Base-by-base conservation (phyloP, 2,329 filamentous ascomycete genomes). In the Fusarium penzigii region DNA sequence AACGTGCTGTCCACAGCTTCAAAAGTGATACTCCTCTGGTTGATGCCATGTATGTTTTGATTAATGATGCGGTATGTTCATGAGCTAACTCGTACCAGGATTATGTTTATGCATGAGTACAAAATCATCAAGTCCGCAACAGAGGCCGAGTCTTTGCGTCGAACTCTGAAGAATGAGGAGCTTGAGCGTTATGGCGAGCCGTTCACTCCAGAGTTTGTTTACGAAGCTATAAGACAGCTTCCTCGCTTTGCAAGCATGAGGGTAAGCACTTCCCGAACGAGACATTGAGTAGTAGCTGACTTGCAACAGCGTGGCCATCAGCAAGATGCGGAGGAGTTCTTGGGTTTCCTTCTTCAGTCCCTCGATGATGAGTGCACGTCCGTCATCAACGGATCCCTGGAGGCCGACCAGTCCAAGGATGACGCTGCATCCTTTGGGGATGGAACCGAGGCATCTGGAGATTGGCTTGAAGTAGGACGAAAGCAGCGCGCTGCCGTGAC, bases 311-410 rank as follows among this genome's bases (percentile, higher is more conserved):
- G 92, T 55, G 94, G 94, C 14, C 93, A 97, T 64, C 94, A 99
- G 70, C 93, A 99, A 77, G 94, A 99, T 74, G 94, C 94, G 1
- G 92, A 99, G 68, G 94, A 99, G 67, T 99, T 99, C 62, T 78
- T 99, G 20, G 93, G 92, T 1, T 96, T 97, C 69, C 78, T 99
- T 34, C 79, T 99, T 5, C 92, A 96, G 66, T 90, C 91, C 44
- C 83, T 99, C 34, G 92, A 97, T 64, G 92, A 97, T 59, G 94
- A 99, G 71, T 97, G 92, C 68, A 84, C 86, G 14, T 81, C 86
- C 51, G 86, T 93, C 43, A 89, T 95, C 75, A 66, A 63, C 40
- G 69, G 52, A 41, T 50, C 63, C 10, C 42, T 66, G 11, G 61
- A 70, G 2, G 68, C 69, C 12, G 69, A 62, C 38, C 68, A 68